Evolutionary conservation across 345 rosid species (phyloP), one percentile per base, ranked within the genome.

Genomic region (Bretschneidera sinensis): DNA sequence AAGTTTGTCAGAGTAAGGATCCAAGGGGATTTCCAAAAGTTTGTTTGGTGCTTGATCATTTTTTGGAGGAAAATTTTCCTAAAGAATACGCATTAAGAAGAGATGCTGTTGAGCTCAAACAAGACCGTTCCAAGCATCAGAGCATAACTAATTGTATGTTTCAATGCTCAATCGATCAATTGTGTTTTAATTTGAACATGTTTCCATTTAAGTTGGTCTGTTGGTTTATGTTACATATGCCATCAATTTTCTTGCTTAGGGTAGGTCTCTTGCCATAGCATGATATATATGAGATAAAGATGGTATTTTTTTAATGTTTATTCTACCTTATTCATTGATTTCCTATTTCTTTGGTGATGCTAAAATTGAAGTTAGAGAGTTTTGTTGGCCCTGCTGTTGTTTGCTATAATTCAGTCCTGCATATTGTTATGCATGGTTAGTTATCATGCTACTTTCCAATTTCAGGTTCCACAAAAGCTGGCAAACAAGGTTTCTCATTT

Each of bases 41-140:
- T 25, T 89, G 96, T 70, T 71, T 83, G 84, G 74, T 66, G 57
- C 75, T 92, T 51, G 79, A 84, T 57, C 79, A 76, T 39, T 85
- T 89, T 74, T 34, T 92, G 64, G 79, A 61, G 72, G 78, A 75
- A 45, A 78, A 61, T 2, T 87, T 87, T 49, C 75, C 84, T 17
- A 61, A 72, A 20, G 95, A 89, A n/a, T 87, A 92, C 74, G 76
- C 75, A 62, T 53, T 39, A 50, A 79, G 92, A 69, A 82, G 21
- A 64, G 78, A 65, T 15, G 70, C 67, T 55, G 64, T 77, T n/a
- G n/a, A n/a, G n/a, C n/a, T n/a, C 43, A 70, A 57, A 57, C 71
- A 34, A 61, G 43, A 48, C 45, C 63, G 15, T 33, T 43, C 56
- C 43, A 64, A 62, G 71, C 59, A 24, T 47, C 76, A 62, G 63